Base-by-base conservation (phyloP, 1,139 yeast species). In the Wickerhamomyces sp. region DNA sequence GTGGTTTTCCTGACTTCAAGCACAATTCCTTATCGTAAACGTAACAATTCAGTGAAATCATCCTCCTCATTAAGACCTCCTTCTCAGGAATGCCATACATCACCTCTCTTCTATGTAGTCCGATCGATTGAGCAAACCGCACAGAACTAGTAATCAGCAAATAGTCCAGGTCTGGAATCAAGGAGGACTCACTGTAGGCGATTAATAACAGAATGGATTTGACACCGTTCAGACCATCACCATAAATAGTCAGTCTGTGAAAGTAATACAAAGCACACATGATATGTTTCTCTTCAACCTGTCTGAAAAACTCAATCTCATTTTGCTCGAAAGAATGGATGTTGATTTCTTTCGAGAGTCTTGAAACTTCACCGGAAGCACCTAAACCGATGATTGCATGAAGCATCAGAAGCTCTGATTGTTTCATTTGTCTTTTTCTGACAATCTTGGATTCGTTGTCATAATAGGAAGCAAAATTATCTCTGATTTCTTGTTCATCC, bases 71-170 rank as follows among this genome's bases (percentile, higher is more conserved):
- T 5, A 52, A 45, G 10, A 59, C 59, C 26, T 73, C 79, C 5
- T 53, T 56, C 0, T 46, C 43, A 0, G 64, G 38, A 20, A 73
- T 45, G 2, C 64, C 62, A 11, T 47, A 44, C 35, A 66, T 69
- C 5, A 70, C 55, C 42, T 78, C 84, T 19, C 55, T 59, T 14
- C 84, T 56, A 50, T 81, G 82, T 22, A 82, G 57, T 0, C 89
- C 89, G 36, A 78, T 54, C 28, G 75, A 78, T 42, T 70, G 75
- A 0, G 83, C 82, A 44, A 66, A 68, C 35, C 84, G 59, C 2
- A 74, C 62, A 0, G 79, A 78, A n/a, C 70, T 64, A 0, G 78
- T 59, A 1, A 66, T 51, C 11, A 78, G 51, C 17, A 66, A 58
- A 45, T 66, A 68, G 21, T 69, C 64, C 6, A 63, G 55, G 28